phyloP scores from a whole-genome alignment of 108 stramenopile species.

The Aurantiochytrium sp. region DNA sequence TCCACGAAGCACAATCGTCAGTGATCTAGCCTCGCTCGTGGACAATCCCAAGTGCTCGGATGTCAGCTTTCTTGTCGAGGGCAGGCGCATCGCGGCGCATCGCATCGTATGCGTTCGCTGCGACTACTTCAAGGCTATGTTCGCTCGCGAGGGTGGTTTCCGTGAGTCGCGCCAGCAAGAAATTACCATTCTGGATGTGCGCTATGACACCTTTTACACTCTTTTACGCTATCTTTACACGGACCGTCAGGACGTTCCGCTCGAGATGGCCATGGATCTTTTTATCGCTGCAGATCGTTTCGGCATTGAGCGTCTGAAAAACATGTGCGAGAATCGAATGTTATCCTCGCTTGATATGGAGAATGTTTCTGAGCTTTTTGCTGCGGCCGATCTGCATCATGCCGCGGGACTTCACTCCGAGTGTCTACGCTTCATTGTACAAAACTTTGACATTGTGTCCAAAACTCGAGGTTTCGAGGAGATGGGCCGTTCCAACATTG shows the following conservation, averaged over 20 bases:
- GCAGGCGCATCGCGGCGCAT: conserved; percentile 73
- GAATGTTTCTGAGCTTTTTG: conserved; percentile 85
- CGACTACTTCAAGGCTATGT: conserved; percentile 80
- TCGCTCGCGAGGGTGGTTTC: conserved; percentile 67
- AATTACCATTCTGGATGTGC: conserved; percentile 64
- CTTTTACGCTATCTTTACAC: conserved; percentile 91
- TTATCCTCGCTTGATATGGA: conserved; percentile 76
- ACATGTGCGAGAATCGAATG: conserved; percentile 88
- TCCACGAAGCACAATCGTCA: conserved; percentile 65
- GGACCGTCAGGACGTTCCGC: conserved; percentile 66
- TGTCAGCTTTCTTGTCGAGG: conserved; percentile 86
- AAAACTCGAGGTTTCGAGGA: conserved; percentile 77
- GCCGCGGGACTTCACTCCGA: conserved; percentile 71
- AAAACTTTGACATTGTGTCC: conserved; percentile 84
- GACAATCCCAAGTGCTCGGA: conserved; percentile 73
- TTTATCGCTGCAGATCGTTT: conserved; percentile 91
- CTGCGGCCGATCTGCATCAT: conserved; percentile 83
- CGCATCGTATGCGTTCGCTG: conserved; percentile 85
- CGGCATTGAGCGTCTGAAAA: conserved; percentile 82
- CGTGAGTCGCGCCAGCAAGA: conserved; percentile 63
- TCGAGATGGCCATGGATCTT: conserved; percentile 90
- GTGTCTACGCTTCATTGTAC: conserved; percentile 78
- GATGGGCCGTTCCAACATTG: conserved; percentile 90
- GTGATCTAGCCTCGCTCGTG: conserved; percentile 72
- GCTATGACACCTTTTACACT: conserved; percentile 70